Evolutionary conservation across 2,329 filamentous ascomycete species (phyloP).

Genomic region (Xylariaceae sp.): DNA sequence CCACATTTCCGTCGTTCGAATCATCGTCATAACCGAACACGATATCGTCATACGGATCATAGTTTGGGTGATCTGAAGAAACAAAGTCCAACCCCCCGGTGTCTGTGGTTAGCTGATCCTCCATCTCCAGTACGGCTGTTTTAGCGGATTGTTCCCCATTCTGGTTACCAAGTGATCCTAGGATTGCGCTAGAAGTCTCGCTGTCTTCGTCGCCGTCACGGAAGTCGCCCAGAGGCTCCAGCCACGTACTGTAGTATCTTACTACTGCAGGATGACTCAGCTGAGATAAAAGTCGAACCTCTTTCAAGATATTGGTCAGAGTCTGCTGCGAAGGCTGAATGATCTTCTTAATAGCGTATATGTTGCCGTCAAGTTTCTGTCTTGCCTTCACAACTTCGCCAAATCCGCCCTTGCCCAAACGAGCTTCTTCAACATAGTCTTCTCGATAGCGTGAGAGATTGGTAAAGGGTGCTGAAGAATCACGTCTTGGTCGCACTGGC

Average conservation of each 20-base stretch:
- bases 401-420: conserved; percentile 89
- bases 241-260: conserved; percentile 93
- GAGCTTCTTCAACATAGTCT: conserved; percentile 87
- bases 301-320: conserved; percentile 77
- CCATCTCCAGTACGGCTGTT: conserved; percentile 40
- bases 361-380: conserved; percentile 88
- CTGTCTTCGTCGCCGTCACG: conserved; percentile 49
- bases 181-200: conserved; percentile 45
- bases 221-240: conserved; percentile 65
- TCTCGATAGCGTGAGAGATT: conserved; percentile 74
- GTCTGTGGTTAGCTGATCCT: conserved; percentile 65
- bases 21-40: conserved; percentile 69
- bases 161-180: conserved; percentile 33
- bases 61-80: conserved; percentile 68
- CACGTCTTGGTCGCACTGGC: conserved; percentile 51
- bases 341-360: conserved; percentile 97
- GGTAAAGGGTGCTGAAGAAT: conserved; percentile 56
- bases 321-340: conserved; percentile 75
- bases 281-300: conserved; percentile 85
- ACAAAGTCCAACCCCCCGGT: conserved; percentile 89
- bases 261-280: conserved; percentile 86
- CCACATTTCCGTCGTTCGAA: conserved; percentile 25
- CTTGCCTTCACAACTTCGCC: conserved; percentile 94
- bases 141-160: conserved; percentile 37
- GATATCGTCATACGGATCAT: conserved; percentile 45